Evolutionary conservation across 2,329 filamentous ascomycete genomes (phyloP), one percentile per base, ranked within the genome.

Genomic region (Pyricularia pennisetigena): DNA sequence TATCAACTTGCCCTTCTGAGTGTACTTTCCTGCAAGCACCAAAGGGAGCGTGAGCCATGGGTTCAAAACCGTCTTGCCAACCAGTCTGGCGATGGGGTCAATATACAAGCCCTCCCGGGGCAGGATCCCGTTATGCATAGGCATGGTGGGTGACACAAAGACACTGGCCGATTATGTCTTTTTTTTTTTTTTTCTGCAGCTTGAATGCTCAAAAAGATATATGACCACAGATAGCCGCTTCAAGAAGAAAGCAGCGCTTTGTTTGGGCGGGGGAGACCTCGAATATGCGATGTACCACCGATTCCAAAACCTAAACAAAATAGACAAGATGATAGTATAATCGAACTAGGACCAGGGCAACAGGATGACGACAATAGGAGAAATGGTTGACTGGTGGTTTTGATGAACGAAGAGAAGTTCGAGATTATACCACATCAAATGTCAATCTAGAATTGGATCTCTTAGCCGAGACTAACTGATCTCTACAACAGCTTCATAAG

Each of bases 31-130:
- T 26, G 88, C 80, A 4, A 91, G 81, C 63, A 91, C 73, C 28
- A 92, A 79, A 0, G 89, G 85, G 14, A 92, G 78, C 0, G 90
- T 83, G 24, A 91, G 78, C 57, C 82, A 80, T 1, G 90, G 89
- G 73, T 90, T 90, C 69, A 92, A 79, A 7, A 84, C 80, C 0
- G 88, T 92, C 68, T 80, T 80, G 70, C 84, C 82, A 71, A 92
- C 74, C 59, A 90, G 74, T 57, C 81, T 81, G 49, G 83, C 77
- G 69, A 91, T 71, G 14, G 88, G 85, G 74, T 91, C 89, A 69
- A 81, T 80, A 49, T 83, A 86, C 74, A 90, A 82, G 64, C 84
- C 85, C 78, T 86, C 84, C 69, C 84, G 83, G 23, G 84, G 84
- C 35, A 86, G 75, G 71, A 83, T 77, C 70, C 83, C 82, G 67